These are phyloP conservation scores for Amanita pseudoporphyria DNA, from an alignment of 768 basidiomycete genomes.

Conservation along the genomic window DNA sequence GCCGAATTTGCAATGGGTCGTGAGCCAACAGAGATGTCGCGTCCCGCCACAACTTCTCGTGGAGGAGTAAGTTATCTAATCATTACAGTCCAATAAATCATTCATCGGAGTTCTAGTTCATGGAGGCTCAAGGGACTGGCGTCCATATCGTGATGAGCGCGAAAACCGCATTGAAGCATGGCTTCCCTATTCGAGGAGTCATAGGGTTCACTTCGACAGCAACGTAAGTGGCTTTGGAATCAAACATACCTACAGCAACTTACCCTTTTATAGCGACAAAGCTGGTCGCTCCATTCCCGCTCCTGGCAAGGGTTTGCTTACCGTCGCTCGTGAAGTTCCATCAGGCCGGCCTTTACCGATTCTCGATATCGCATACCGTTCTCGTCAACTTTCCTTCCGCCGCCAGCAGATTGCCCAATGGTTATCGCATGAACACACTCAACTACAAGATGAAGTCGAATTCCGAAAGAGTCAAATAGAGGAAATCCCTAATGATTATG, in stretches of 20 bases:
- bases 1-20: conserved; percentile 99
- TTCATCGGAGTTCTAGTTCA: conserved; percentile 43
- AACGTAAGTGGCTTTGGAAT: conserved; percentile 45
- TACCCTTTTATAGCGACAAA: conserved; percentile 62
- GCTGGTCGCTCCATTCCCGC: conserved; percentile 97
- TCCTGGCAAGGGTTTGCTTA: conserved; percentile 88
- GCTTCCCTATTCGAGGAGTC: conserved; percentile 87
- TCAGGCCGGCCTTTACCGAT: conserved; percentile 71
- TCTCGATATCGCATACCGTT: conserved; percentile 80
- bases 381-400: conserved; percentile 92
- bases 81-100: conserved; percentile 8
- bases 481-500: conserved; percentile 51
- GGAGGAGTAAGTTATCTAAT: conserved; percentile 59
- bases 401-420: conserved; percentile 92
- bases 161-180: conserved; percentile 90
- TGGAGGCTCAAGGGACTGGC: conserved; percentile 94
- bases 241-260: background rate
- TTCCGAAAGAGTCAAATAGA: conserved; percentile 45
- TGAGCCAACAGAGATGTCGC: conserved; percentile 98
- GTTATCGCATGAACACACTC: conserved; percentile 80
- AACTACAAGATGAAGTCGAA: conserved; percentile 74
- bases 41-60: conserved; percentile 93
- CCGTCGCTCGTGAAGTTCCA: conserved; percentile 77
- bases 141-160: conserved; percentile 97
- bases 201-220: conserved; percentile 95